Conservation (phyloP, 2,329 filamentous ascomycete species). For the Trichoderma sp. region DNA sequence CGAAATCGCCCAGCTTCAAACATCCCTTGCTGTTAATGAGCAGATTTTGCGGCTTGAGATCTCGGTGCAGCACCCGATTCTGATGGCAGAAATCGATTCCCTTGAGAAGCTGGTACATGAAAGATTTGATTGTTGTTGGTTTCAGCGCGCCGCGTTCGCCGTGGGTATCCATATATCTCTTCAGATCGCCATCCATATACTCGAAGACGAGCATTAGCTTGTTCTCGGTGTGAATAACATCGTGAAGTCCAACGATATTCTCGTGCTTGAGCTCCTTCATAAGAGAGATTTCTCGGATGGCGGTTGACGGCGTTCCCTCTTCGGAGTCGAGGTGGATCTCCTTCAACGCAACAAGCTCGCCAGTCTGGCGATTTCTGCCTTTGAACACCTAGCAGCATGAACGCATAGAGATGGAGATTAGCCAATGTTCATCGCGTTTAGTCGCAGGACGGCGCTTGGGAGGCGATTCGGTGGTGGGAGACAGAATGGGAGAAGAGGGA, state of each 20-base stretch:
- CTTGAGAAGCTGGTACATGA: conserved; percentile 96
- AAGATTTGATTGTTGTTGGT: conserved; percentile 91
- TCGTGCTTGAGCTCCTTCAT: conserved; percentile 99
- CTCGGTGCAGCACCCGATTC: conserved; percentile 92
- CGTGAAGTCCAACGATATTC: conserved; percentile 95
- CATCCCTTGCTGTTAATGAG: conserved; percentile 91
- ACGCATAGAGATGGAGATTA: background rate
- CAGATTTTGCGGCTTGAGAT: conserved; percentile 94
- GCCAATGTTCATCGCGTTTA: background rate
- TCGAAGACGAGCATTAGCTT: conserved; percentile 99
- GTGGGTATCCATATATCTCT: conserved; percentile 97
- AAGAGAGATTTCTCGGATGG: conserved; percentile 96
- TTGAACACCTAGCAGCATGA: conserved; percentile 80
- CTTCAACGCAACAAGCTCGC: conserved; percentile 94
- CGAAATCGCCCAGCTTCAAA: conserved; percentile 93
- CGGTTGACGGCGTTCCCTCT: conserved; percentile 95
- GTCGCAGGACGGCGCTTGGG: background rate
- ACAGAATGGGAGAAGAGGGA: background rate
- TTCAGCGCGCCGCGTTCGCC: conserved; percentile 89
- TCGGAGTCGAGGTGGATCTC: conserved; percentile 99
- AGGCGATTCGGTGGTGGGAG: background rate
- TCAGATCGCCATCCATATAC: conserved; percentile 97
- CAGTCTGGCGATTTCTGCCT: conserved; percentile 94
- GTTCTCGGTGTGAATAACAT: conserved; percentile 99
- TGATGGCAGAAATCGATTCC: conserved; percentile 98